These are phyloP conservation scores for Rhodotorula sp. DNA, from an alignment of 1,284 basidiomycete species.

Conservation along the genomic window DNA sequence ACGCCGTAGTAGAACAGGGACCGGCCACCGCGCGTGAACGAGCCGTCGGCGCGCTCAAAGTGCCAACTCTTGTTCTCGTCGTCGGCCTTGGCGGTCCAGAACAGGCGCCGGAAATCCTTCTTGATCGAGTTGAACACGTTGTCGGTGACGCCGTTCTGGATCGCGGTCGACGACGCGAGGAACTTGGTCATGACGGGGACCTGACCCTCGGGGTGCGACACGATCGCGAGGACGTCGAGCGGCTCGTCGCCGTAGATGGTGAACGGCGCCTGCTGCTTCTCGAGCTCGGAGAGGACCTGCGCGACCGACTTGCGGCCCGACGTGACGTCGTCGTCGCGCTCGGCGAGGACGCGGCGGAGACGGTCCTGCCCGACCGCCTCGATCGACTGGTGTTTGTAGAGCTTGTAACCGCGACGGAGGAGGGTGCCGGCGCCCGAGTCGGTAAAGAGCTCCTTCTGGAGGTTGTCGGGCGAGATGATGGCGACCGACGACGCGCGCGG, in stretches of 20 bases:
- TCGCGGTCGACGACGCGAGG: constrained; percentile 79
- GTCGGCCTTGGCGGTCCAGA: constrained; percentile 94
- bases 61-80: constrained; percentile 98
- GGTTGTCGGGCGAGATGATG: constrained; percentile 88
- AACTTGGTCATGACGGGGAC: constrained; percentile 90
- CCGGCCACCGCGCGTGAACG: constrained; percentile 87
- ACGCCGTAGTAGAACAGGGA: constrained; percentile 98
- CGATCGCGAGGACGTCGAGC: constrained; percentile 90
- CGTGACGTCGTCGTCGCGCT: constrained; percentile 89
- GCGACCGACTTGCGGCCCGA: constrained; percentile 83
- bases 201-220: constrained; percentile 86
- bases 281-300: constrained; percentile 77
- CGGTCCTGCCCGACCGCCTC: constrained; percentile 87
- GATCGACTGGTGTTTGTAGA: constrained; percentile 82
- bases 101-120: constrained; percentile 89
- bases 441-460: constrained; percentile 98
- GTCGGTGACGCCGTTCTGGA: constrained; percentile 92
- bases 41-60: constrained; percentile 96
- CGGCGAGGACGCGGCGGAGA: constrained; percentile 86
- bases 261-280: constrained; percentile 62
- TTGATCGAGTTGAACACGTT: constrained; percentile 95
- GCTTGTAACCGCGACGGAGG: constrained; percentile 95
- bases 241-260: constrained; percentile 98
- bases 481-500: constrained; percentile 97
- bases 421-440: constrained; percentile 97